These are phyloP conservation scores for Phytophthora agathidicida DNA, from an alignment of 352 stramenopile species.

Conservation along the genomic window DNA sequence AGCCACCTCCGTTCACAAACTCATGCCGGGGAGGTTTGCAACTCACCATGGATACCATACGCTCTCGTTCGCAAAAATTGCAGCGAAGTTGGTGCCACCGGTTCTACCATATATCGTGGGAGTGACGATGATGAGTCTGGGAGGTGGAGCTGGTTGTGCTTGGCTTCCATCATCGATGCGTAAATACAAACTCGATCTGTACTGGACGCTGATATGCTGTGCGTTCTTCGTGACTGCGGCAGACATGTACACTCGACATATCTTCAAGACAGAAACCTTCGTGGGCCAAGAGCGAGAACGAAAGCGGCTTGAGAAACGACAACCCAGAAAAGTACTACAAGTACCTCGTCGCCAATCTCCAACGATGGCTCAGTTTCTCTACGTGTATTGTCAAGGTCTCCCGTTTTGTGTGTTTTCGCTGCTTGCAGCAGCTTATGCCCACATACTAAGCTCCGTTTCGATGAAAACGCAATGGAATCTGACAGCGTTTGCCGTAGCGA, in stretches of 20 bases:
- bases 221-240: slow-evolving; percentile 17
- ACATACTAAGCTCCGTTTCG: slow-evolving; percentile 14
- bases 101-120: neutral
- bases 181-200: slow-evolving; percentile 12
- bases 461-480: slow-evolving; percentile 23
- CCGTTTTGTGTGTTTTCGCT: slow-evolving; percentile 17
- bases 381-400: slow-evolving; percentile 19
- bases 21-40: slow-evolving; percentile 10
- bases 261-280: slow-evolving; percentile 18
- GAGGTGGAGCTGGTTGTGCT: neutral
- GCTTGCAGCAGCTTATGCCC: slow-evolving; percentile 16
- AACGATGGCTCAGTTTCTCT: slow-evolving; percentile 1
- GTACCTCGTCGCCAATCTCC: neutral
- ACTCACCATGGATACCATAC: neutral
- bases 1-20: slow-evolving; percentile 7
- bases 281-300: slow-evolving; percentile 7
- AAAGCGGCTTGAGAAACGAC: slow-evolving; percentile 2
- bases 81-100: neutral
- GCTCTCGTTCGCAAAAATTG: slow-evolving; percentile 8
- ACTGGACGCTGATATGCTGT: slow-evolving; percentile 16
- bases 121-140: slow-evolving; percentile 8
- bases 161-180: slow-evolving; percentile 1
- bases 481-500: slow-evolving; percentile 6
- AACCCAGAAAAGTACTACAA: neutral
- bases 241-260: slow-evolving; percentile 13